phyloP scores from a whole-genome alignment of 1,139 yeast genomes.

The Yamadazyma blattariae region DNA sequence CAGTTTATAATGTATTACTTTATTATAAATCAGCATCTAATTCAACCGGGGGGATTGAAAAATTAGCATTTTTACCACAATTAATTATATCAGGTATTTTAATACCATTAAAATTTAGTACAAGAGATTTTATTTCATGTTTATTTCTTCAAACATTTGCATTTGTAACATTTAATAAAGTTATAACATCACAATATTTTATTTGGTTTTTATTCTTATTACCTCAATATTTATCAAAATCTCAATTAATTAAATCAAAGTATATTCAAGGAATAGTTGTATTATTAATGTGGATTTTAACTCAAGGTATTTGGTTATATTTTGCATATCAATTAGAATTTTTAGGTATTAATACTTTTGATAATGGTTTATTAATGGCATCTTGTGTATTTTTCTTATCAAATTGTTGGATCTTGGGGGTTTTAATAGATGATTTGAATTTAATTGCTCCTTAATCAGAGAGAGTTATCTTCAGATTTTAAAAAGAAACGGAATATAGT shows the following conservation, averaged over 20 bases:
- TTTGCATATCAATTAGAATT: conserved; percentile 83
- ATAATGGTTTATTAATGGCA: conserved; percentile 56
- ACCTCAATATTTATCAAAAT: conserved; percentile 63
- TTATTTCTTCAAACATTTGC: conserved; percentile 86
- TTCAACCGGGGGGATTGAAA: conserved; percentile 24
- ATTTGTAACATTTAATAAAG: conserved; percentile 90
- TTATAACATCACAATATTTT: conserved; percentile 90
- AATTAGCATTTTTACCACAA: conserved; percentile 82
- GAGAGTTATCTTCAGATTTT: no score
- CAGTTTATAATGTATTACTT: conserved; percentile 75
- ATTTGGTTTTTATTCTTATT: conserved; percentile 87
- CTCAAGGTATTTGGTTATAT: conserved; percentile 78
- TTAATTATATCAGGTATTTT: conserved; percentile 55
- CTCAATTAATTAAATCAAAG: conserved; percentile 28
- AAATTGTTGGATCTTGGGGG: conserved; percentile 64
- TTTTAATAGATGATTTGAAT: conserved; percentile 46
- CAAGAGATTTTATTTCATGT: conserved; percentile 54
- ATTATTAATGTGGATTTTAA: conserved; percentile 56
- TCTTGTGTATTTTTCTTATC: conserved; percentile 65
- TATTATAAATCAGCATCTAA: conserved; percentile 58
- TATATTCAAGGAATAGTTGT: conserved; percentile 34
- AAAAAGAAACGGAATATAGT: no score
- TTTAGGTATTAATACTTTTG: conserved; percentile 65
- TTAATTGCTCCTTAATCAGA: neutral
- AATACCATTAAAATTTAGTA: conserved; percentile 59